phyloP scores from a whole-genome alignment of 257 asterid species.

The Orobanche coerulescens region DNA sequence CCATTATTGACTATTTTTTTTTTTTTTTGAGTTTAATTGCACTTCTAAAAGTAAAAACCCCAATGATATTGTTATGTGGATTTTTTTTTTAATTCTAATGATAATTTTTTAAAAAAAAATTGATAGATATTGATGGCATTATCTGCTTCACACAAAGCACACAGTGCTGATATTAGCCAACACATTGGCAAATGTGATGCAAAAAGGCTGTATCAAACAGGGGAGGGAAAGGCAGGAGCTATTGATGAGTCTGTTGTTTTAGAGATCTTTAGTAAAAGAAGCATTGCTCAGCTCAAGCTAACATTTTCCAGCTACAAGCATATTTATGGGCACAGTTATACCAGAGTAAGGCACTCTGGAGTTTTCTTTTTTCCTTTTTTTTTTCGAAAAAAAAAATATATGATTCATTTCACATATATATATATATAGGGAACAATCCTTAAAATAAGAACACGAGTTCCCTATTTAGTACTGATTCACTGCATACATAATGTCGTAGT shows the following conservation, averaged over 20 bases:
- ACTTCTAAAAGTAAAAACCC: background rate
- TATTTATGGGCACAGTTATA: constrained; percentile 64
- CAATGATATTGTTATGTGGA: background rate
- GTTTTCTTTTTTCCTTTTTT: no score
- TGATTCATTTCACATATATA: background rate
- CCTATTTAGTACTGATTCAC: no score
- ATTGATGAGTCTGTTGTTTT: constrained; percentile 59
- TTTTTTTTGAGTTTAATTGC: background rate
- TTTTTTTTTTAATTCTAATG: background rate
- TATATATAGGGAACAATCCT: no score
- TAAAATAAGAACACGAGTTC: no score
- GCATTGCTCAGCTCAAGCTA: constrained; percentile 54
- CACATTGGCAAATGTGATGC: constrained; percentile 78
- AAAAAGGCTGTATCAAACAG: constrained; percentile 53
- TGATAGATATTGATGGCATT: constrained; percentile 52
- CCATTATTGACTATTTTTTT: background rate
- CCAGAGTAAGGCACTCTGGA: constrained; percentile 31
- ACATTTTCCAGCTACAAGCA: constrained; percentile 47
- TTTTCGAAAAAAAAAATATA: background rate
- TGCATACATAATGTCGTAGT: no score
- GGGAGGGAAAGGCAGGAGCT: constrained; percentile 47
- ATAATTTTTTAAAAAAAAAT: no score
- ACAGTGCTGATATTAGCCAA: constrained; percentile 45
- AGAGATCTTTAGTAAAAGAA: constrained; percentile 68
- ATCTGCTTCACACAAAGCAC: constrained; percentile 77